Base-by-base conservation (phyloP, 441 rosid genomes). In the Gossypium davidsonii region DNA sequence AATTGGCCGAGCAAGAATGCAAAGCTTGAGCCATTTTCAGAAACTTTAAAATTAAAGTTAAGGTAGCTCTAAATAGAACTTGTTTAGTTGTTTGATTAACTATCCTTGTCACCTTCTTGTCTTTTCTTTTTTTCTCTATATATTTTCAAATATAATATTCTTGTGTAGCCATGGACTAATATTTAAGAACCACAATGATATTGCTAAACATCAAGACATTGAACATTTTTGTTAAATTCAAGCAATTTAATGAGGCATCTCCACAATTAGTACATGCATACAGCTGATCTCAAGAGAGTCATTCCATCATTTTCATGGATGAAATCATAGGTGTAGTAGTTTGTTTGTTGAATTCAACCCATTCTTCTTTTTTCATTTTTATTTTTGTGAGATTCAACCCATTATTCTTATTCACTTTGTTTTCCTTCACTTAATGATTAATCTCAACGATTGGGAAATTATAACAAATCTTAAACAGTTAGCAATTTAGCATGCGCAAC, bases 11-110 rank as follows among this genome's bases (percentile, higher is more conserved):
- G 68, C 73, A 25, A 75, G 66, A 48, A 55, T 79, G 67, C 81
- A 74, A 75, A 76, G 75, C 2, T 56, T 79, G 77, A 79, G 46
- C 52, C 83, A 83, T 46, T 83, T 82, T 71, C 86, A 82, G 23
- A 83, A 82, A 70, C 75, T 49, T 18, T 34, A 34, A 34, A 34
- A 34, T 34, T 34, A 67, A 79, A 28, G 73, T 74, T 3, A 21
- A 65, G 51, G 20, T 48, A 25, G 57, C 39, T 48, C 71, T 2
- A n/a, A 66, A 21, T 25, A 21, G 31, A 64, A 64, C 58, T 39
- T 21, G 18, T 23, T 34, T 34, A 18, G 14, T 9, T 34, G 8
- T 34, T 34, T 34, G 39, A 34, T 34, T 34, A n/a, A 31, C 42
- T 66, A 42, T 44, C 26, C 11, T 1, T 34, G 21, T 28, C 17